A percentile compares a stretch with the other conserved stretches of the same genome.
These are phyloP conservation scores for Balansia obtecta DNA, from an alignment of 2,329 filamentous ascomycete species.

Conservation along the genomic window DNA sequence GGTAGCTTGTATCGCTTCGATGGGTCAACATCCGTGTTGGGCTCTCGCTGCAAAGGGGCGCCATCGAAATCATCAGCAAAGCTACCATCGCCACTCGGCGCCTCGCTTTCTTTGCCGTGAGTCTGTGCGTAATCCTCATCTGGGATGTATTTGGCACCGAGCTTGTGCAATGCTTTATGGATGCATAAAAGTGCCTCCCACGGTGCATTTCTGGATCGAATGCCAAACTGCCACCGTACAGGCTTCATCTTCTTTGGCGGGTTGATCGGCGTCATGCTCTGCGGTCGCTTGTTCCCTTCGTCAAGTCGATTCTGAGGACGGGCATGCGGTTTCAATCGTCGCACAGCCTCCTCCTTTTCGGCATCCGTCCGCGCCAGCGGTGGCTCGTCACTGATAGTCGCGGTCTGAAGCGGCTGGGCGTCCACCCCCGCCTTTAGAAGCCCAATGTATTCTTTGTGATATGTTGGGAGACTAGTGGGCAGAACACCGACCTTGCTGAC, in stretches of 20 bases:
- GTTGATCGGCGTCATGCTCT: slow-evolving; percentile 49
- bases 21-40: slow-evolving; percentile 34
- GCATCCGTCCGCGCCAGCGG: slow-evolving; percentile 46
- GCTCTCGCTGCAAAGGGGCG: slow-evolving; percentile 20
- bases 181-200: slow-evolving; percentile 92
- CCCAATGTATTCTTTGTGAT: slow-evolving; percentile 85
- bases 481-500: slow-evolving; percentile 84
- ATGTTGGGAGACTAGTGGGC: slow-evolving; percentile 79
- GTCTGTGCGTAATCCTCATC: slow-evolving; percentile 45
- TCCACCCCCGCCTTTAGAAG: slow-evolving; percentile 44
- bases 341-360: slow-evolving; percentile 70
- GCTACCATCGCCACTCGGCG: slow-evolving; percentile 25
- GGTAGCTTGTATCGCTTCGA: slow-evolving; percentile 67
- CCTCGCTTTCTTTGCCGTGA: slow-evolving; percentile 28
- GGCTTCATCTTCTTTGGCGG: slow-evolving; percentile 62
- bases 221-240: slow-evolving; percentile 96
- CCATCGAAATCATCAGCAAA: slow-evolving; percentile 27
- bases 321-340: slow-evolving; percentile 76
- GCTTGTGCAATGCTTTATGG: slow-evolving; percentile 78
- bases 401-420: slow-evolving; percentile 27
- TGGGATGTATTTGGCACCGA: slow-evolving; percentile 78
- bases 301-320: slow-evolving; percentile 59
- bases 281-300: slow-evolving; percentile 45
- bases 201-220: slow-evolving; percentile 84
- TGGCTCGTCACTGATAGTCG: slow-evolving; percentile 35